Conservation (phyloP, 345 rosid genomes). For the Noccaea caerulescens region DNA sequence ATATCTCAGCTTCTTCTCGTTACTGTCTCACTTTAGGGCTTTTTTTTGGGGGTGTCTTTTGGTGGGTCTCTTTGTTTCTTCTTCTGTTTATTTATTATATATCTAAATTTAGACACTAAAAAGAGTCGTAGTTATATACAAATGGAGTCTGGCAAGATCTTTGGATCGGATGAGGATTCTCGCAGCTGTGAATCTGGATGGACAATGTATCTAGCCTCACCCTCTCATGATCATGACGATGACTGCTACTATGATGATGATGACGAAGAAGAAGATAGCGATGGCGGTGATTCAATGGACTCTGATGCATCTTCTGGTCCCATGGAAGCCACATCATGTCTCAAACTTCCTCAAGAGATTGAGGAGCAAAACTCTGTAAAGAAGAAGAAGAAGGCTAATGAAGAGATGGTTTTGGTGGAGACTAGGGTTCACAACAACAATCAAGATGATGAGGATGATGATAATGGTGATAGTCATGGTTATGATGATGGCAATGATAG, state of each 20-base stretch:
- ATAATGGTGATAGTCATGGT: conserved; percentile 12
- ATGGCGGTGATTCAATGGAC: conserved; percentile 64
- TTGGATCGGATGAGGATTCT: conserved; percentile 49
- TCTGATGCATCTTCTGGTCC: conserved; percentile 85
- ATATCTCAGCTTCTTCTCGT: conserved; percentile 36
- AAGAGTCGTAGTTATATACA: conserved; percentile 13
- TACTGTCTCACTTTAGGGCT: conserved; percentile 45
- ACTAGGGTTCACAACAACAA: conserved; percentile 33
- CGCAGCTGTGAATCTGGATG: conserved; percentile 67
- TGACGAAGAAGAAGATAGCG: conserved; percentile 34
- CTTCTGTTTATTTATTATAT: background rate
- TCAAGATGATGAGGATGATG: conserved; percentile 16
- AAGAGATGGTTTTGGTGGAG: conserved; percentile 40
- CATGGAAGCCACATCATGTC: conserved; percentile 39
- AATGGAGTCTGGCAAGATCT: conserved; percentile 54
- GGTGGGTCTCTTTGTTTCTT: conserved; percentile 32
- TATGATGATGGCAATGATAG: conserved; percentile 39
- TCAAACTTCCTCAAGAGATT: conserved; percentile 27
- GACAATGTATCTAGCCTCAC: conserved; percentile 66
- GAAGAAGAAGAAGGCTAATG: conserved; percentile 32
- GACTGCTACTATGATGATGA: conserved; percentile 31
- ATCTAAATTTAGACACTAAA: background rate
- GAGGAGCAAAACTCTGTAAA: conserved; percentile 26
- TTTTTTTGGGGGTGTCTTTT: conserved; percentile 26
- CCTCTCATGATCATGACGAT: conserved; percentile 36